Evolutionary conservation across 2,329 filamentous ascomycete genomes (phyloP).

Genomic region (Apiospora kogelbergensis): DNA sequence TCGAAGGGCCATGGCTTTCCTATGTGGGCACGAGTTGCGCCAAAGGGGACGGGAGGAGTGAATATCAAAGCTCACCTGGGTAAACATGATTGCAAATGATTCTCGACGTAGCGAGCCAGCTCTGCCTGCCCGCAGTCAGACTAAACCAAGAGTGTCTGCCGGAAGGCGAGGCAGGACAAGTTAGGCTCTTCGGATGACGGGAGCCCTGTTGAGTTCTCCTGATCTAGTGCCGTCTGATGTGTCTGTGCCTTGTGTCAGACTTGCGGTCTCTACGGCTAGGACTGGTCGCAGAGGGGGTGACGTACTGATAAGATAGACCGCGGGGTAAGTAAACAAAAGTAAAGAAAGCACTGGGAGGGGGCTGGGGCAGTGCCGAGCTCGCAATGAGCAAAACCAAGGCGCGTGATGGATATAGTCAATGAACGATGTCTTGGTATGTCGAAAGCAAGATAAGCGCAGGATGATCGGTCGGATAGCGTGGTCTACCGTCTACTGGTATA

Average conservation of each 20-base stretch:
- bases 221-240: neutral
- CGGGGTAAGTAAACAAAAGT: constrained; percentile 7
- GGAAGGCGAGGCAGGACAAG: neutral
- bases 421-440: neutral
- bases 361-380: neutral
- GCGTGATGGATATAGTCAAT: neutral
- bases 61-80: neutral
- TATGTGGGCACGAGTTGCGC: neutral
- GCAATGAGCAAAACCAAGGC: neutral
- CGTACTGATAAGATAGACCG: constrained; percentile 11
- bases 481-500: neutral
- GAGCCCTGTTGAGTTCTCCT: neutral
- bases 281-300: neutral
- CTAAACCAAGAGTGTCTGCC: neutral
- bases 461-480: neutral
- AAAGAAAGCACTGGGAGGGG: neutral
- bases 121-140: constrained; percentile 1
- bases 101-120: neutral
- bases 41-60: neutral
- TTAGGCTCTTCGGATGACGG: neutral
- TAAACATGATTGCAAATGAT: neutral
- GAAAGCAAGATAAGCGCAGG: neutral
- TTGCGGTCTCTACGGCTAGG: neutral
- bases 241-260: neutral
- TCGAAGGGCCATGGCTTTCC: neutral